Percentiles rank a stretch among this genome's conserved stretches.
Conservation (phyloP, 176 grass and related monocot species). For the Oryza punctata region DNA sequence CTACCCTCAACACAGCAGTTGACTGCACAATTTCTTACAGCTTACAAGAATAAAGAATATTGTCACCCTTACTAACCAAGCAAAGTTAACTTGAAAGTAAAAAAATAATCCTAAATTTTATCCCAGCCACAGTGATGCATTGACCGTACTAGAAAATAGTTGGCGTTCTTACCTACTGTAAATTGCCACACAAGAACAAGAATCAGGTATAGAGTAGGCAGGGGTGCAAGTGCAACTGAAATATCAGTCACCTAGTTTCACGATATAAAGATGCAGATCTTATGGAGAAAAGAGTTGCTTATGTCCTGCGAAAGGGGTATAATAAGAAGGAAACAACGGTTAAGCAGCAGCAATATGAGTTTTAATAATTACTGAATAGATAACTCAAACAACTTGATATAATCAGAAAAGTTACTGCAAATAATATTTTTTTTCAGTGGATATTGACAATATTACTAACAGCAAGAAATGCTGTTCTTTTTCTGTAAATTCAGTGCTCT, state of each 20-base stretch:
- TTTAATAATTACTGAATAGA: background rate
- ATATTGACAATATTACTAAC: background rate
- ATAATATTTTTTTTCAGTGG: background rate
- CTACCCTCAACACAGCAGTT: slow-evolving; percentile 9
- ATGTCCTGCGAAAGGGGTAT: background rate
- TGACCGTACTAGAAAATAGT: background rate
- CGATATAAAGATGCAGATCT: background rate
- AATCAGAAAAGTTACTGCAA: background rate
- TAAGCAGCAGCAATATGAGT: background rate
- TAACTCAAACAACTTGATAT: background rate
- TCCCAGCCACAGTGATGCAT: background rate
- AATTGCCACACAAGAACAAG: background rate
- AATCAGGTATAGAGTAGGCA: background rate
- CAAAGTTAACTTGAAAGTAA: background rate
- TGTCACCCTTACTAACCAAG: background rate
- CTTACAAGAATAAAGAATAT: slow-evolving; percentile 2
- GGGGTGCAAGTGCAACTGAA: background rate
- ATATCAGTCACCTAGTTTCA: slow-evolving; percentile 25
- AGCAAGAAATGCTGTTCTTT: background rate
- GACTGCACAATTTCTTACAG: background rate
- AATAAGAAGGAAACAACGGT: background rate
- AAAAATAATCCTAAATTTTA: background rate
- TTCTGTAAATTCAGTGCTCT: background rate
- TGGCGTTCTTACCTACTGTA: background rate
- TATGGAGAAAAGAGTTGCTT: background rate